Evolutionary conservation across 441 rosid genomes (phyloP).

Genomic region (Erodium chrysanthum): DNA sequence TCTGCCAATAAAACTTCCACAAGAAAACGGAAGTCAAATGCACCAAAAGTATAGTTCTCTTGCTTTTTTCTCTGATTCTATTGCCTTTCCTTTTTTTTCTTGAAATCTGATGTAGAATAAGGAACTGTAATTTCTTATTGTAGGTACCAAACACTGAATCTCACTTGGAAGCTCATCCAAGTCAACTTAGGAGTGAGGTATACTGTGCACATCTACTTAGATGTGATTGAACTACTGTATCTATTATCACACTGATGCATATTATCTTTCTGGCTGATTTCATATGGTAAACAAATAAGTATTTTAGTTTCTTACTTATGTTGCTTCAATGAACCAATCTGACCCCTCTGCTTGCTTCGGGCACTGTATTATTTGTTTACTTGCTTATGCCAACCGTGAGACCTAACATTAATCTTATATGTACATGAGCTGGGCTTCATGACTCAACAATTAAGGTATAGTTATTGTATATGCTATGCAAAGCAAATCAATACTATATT

Average conservation of each 20-base stretch:
- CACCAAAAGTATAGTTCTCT: slow-evolving; percentile 29
- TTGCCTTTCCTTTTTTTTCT: slow-evolving; percentile 6
- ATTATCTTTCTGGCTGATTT: slow-evolving; percentile 1
- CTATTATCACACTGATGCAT: background rate
- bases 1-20: slow-evolving; percentile 28
- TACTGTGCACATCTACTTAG: background rate
- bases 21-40: slow-evolving; percentile 43
- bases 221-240: background rate
- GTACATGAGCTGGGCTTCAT: slow-evolving; percentile 2
- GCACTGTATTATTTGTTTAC: background rate
- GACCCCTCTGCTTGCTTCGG: background rate
- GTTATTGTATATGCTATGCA: background rate
- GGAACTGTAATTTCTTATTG: background rate
- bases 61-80: slow-evolving; percentile 3
- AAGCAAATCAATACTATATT: background rate
- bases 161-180: slow-evolving; percentile 25
- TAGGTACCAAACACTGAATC: slow-evolving; percentile 25
- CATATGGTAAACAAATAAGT: background rate
- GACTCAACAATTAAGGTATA: background rate
- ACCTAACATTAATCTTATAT: background rate
- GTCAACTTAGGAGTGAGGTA: slow-evolving; percentile 41
- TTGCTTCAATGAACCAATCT: background rate
- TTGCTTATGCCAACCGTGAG: background rate
- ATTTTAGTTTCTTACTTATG: background rate
- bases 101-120: background rate